Base-by-base conservation (phyloP, 1,284 basidiomycete genomes). In the Bjerkandera adusta region DNA sequence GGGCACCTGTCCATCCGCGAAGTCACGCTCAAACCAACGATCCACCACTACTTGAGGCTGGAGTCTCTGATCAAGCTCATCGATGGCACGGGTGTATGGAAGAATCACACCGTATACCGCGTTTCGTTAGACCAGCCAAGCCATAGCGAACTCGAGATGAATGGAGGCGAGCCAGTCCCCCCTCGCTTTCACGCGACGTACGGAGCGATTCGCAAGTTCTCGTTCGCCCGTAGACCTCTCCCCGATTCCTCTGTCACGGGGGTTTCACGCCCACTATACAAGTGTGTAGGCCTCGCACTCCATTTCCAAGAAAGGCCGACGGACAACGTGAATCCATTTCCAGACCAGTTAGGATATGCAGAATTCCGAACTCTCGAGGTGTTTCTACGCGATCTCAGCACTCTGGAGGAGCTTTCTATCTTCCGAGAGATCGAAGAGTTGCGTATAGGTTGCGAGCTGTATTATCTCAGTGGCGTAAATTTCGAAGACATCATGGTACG, bases 191-290 rank as follows among this genome's bases (percentile, higher is more conserved):
- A 24, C 29, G 20, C 10, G 27, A 48, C 20, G 42, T 49, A n/a
- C 43, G 26, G 25, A 37, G 34, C 16, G 7, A 38, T 47, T 18
- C 34, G 11, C 5, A 10, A 8, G 3, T 56, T 56, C 34, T 47
- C 49, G 12, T 56, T 56, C 35, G 24, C 41, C 7, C 54, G 54
- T n/a, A 18, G 47, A 4, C 34, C 52, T 5, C 20, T n/a, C 6
- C 39, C 45, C 26, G 43, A 50, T 20, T 26, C 6, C 24, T 18
- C 2, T 21, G 18, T 3, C 43, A 40, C 16, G 45, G 43, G n/a
- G n/a, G n/a, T n/a, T 6, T 5, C 25, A 6, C 25, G 38, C 13
- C 45, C 49, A 3, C 37, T 47, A 3, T 56, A 52, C 36, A 26
- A 22, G 15, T 46, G 43, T 16, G 54, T 49, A 5, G 43, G 20